These are phyloP conservation scores for Alternaria ventricosa DNA, from an alignment of 2,329 filamentous ascomycete genomes.

Conservation along the genomic window DNA sequence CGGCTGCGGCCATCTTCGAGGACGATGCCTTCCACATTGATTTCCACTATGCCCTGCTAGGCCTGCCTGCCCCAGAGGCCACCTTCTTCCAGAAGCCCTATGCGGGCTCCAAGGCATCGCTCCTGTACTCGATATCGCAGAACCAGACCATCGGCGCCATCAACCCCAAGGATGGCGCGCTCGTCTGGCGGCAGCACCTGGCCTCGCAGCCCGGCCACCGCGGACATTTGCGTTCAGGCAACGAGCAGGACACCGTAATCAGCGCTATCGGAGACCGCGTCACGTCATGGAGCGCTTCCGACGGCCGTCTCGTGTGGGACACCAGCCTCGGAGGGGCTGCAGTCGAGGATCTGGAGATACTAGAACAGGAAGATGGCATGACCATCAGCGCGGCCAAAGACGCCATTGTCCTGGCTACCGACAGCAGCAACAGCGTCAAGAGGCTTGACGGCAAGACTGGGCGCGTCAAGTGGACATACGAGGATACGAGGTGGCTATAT, in stretches of 20 bases:
- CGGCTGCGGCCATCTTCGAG: conserved; percentile 74
- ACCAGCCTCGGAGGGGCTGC: conserved; percentile 62
- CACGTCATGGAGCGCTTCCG: conserved; percentile 81
- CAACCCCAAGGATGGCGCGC: conserved; percentile 81
- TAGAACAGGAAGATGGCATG: conserved; percentile 70
- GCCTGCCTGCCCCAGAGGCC: conserved; percentile 78
- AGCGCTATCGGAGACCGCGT: conserved; percentile 74
- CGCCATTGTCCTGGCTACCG: conserved; percentile 70
- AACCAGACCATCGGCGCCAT: conserved; percentile 83
- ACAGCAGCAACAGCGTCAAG: conserved; percentile 66
- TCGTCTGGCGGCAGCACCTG: conserved; percentile 86
- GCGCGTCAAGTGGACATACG: conserved; percentile 78
- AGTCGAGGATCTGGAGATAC: conserved; percentile 75
- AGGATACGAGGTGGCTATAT: conserved; percentile 61
- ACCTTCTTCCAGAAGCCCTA: conserved; percentile 95
- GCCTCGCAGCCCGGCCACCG: conserved; percentile 47
- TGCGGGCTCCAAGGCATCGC: conserved; percentile 79
- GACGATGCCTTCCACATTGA: conserved; percentile 93
- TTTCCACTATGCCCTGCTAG: conserved; percentile 90
- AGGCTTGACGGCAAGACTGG: conserved; percentile 77
- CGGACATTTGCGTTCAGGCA: conserved; percentile 70
- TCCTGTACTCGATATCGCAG: conserved; percentile 91
- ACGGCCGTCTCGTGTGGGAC: conserved; percentile 80
- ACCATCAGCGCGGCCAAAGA: conserved; percentile 63
- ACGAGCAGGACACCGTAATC: conserved; percentile 78